phyloP scores from a whole-genome alignment of 495 filamentous ascomycete genomes.

The Penicillium pulvis region DNA sequence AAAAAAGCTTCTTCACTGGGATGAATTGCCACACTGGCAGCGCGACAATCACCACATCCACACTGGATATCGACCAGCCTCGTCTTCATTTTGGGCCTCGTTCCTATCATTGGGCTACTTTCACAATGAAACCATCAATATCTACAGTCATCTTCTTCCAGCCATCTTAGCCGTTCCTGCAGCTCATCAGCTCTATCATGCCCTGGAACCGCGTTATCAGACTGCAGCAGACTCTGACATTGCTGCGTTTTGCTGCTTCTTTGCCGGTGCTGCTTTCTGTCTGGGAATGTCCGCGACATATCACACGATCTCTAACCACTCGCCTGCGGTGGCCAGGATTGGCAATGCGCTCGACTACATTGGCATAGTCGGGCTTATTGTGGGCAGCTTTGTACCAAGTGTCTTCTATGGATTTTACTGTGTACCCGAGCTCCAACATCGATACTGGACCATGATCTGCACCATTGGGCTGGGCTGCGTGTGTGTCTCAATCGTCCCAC shows the following conservation, averaged over 20 bases:
- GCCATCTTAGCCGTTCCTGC: conserved; percentile 42
- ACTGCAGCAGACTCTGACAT: conserved; percentile 66
- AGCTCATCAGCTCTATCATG: conserved; percentile 45
- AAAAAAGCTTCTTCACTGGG: conserved; percentile 55
- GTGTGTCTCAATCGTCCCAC: conserved; percentile 71
- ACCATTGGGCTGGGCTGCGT: conserved; percentile 74
- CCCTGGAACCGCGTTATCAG: conserved; percentile 65
- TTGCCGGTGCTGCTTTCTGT: conserved; percentile 71
- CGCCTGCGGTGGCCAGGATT: conserved; percentile 55
- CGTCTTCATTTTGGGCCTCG: conserved; percentile 63
- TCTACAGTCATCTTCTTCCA: conserved; percentile 80
- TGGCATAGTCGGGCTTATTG: conserved; percentile 86
- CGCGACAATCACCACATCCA: conserved; percentile 78
- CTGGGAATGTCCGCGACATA: conserved; percentile 85
- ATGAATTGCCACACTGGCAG: conserved; percentile 69
- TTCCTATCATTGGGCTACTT: conserved; percentile 68
- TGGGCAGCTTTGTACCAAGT: conserved; percentile 83
- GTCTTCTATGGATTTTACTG: conserved; percentile 87
- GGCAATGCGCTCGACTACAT: conserved; percentile 85
- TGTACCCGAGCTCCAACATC: conserved; percentile 56
- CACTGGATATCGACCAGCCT: conserved; percentile 70
- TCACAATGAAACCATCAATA: conserved; percentile 97
- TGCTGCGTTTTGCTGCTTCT: conserved; percentile 75
- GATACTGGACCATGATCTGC: conserved; percentile 81
- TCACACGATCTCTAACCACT: conserved; percentile 72